Base-by-base conservation (phyloP, 768 basidiomycete species). In the Leucocoprinus sp. region DNA sequence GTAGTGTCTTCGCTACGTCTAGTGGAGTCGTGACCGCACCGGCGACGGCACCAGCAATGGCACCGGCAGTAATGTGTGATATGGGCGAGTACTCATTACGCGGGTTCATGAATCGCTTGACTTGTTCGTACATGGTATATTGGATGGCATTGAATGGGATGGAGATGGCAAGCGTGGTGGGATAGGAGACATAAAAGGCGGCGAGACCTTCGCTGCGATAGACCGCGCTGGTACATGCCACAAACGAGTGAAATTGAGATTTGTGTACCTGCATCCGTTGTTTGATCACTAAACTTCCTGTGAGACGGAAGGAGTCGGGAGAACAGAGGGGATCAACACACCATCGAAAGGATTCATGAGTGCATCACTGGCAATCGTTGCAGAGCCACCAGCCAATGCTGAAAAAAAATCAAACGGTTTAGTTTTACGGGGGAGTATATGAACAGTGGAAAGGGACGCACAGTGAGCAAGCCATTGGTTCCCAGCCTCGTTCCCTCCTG, bases 311-410 rank as follows among this genome's bases (percentile, higher is more conserved):
- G 38, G 50, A 40, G 26, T 21, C 19, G 45, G 53, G 43, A 50
- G 44, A 51, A 31, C 9, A 48, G 39, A 44, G 47, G 33, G 24
- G 24, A 36, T 21, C 18, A 42, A 63, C 80, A 60, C 62, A 96
- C 95, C 95, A 67, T 99, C 96, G 59, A 99, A 99, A 2, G 96
- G 96, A 63, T 98, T 99, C 96, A 99, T 99, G 44, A 98, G 70
- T 2, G 96, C 96, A 68, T 99, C 96, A 48, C 84, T 87, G 2
- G 93, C 87, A 52, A 93, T 87, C 8, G 96, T 97, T 0, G 95
- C 96, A 0, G 84, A 78, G 36, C 92, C 96, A 50, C 96, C 96
- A 23, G 96, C 96, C 23, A 92, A 55, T 23, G 95, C 96, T 91
- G 11, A 55, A 28, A 42, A 22, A 47, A 39, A n/a, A n/a, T n/a